Evolutionary conservation across 2,329 filamentous ascomycete genomes (phyloP).

Genomic region (Capronia epimyces): DNA sequence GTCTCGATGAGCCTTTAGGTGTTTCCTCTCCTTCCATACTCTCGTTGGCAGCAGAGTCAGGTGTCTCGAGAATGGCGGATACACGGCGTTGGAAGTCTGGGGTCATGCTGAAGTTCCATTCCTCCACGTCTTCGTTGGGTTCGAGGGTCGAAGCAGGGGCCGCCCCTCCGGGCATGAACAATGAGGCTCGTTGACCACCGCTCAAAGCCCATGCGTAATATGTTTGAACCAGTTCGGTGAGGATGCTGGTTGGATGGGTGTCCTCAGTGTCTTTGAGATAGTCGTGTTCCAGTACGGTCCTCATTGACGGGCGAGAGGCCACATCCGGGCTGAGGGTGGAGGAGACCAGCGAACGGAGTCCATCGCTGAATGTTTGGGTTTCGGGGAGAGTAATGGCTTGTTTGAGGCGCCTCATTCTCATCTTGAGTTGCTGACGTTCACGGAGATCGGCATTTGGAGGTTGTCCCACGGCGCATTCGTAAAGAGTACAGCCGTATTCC

Average conservation of each 20-base stretch:
- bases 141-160: conserved; percentile 47
- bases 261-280: conserved; percentile 42
- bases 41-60: conserved; percentile 37
- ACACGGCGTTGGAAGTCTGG: conserved; percentile 54
- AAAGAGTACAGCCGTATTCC: conserved; percentile 48
- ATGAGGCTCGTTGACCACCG: conserved; percentile 48
- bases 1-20: conserved; percentile 29
- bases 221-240: conserved; percentile 43
- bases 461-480: conserved; percentile 46
- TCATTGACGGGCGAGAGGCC: conserved; percentile 43
- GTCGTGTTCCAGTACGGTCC: conserved; percentile 42
- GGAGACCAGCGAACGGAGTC: conserved; percentile 42
- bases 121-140: conserved; percentile 46
- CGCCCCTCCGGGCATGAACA: conserved; percentile 57
- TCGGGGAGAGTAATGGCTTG: conserved; percentile 41
- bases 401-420: conserved; percentile 42
- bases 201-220: conserved; percentile 47
- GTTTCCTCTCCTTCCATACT: conserved; percentile 40
- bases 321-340: conserved; percentile 43
- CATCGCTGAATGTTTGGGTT: conserved; percentile 40
- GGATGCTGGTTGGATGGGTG: conserved; percentile 40
- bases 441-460: conserved; percentile 46
- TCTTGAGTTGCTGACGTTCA: conserved; percentile 32
- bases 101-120: conserved; percentile 63
- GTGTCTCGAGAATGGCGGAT: conserved; percentile 39